Evolutionary conservation across 2,329 filamentous ascomycete species (phyloP), one percentile per base, ranked within the genome.

Genomic region (Alternaria incomplexa): DNA sequence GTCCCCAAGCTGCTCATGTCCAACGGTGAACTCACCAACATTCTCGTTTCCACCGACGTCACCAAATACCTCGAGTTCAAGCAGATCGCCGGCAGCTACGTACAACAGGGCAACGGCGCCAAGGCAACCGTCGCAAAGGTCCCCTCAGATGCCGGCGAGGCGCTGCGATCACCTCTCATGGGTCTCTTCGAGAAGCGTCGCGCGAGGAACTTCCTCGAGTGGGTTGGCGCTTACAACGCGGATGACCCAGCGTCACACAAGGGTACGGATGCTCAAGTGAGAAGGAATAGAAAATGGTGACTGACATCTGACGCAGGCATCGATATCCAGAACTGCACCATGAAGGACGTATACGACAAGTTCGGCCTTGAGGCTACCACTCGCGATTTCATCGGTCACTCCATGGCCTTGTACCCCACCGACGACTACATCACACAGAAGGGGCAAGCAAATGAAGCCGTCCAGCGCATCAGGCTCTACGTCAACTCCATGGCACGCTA

Each of bases 341-440:
- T 98, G 94, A 96, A 93, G 86, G 95, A 97, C n/a, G 92, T 99
- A 40, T 99, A 96, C 78, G 94, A 98, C 84, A 97, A 98, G 82
- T 99, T 97, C 74, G 92, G 93, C 62, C 91, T 99, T 65, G 96
- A 99, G 84, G 78, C 90, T 22, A 87, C 89, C 62, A 99, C 96
- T 71, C 90, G 92, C 74, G 96, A 99, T 83, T 99, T 99, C 80
- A 92, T 98, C 75, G 96, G 96, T 69, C 96, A 99, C 83, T 93
- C 95, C 75, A 99, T 99, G 96, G 96, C 96, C 63, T 89, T 99
- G 53, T 98, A 94, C 85, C 89, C 91, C 60, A 93, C 92, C 62
- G 95, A 98, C 79, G 89, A 91, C 64, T 97, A 99, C 83, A 90
- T 97, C 77, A 89, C 86, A 70, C 81, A 86, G 67, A 83, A 86